phyloP scores from a whole-genome alignment of 495 filamentous ascomycete species.

The Lentithecium fluviatile region DNA sequence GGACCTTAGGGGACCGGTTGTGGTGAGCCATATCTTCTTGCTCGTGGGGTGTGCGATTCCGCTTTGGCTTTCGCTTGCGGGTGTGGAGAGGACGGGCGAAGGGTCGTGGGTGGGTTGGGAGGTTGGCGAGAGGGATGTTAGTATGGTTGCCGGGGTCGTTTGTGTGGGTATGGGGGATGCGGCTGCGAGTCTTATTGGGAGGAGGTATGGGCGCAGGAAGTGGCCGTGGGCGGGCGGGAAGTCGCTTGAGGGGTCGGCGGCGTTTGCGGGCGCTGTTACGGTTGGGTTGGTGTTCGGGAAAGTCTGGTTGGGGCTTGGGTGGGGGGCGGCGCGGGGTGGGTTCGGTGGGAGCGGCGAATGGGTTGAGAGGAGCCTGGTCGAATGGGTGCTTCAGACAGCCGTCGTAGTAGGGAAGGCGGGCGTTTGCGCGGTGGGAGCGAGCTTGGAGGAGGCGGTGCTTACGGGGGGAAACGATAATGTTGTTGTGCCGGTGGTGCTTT shows the following conservation, averaged over 20 bases:
- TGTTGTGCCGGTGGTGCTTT: slow-evolving; percentile 90
- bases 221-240: slow-evolving; percentile 98
- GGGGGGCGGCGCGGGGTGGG: too few species aligned
- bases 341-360: too few species aligned
- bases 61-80: slow-evolving; percentile 81
- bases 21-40: slow-evolving; percentile 93
- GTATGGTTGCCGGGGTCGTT: slow-evolving; percentile 85
- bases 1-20: slow-evolving; percentile 88
- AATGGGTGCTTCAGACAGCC: slow-evolving; percentile 46
- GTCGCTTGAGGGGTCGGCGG: slow-evolving; percentile 84
- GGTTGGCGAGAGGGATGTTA: slow-evolving; percentile 65
- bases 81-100: slow-evolving; percentile 53
- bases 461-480: slow-evolving; percentile 99
- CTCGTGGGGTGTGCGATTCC: slow-evolving; percentile 95
- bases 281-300: slow-evolving; percentile 69
- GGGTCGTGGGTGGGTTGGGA: slow-evolving; percentile 70
- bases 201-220: slow-evolving; percentile 81
- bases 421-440: slow-evolving; percentile 74
- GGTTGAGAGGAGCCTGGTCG: slow-evolving; percentile 29
- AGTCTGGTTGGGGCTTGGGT: slow-evolving; percentile 70
- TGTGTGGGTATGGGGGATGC: slow-evolving; percentile 96
- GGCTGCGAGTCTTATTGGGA: slow-evolving; percentile 85
- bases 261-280: slow-evolving; percentile 79
- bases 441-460: slow-evolving; percentile 89
- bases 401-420: slow-evolving; percentile 55